Base-by-base conservation (phyloP, 2,329 filamentous ascomycete species). In the Diaporthe sp. region DNA sequence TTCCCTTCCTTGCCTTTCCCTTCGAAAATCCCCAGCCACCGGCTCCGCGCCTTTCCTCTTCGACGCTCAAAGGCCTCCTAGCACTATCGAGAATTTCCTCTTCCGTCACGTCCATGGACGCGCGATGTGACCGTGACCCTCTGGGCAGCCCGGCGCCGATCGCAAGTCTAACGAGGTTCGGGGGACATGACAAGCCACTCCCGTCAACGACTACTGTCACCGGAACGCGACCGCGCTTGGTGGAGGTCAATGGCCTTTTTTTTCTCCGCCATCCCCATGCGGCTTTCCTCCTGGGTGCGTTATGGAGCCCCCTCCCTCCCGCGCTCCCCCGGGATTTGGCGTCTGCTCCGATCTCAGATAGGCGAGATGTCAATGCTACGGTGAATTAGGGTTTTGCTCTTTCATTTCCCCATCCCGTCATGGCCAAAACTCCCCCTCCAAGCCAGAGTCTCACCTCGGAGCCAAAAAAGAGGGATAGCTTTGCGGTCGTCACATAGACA, bases 281-380 rank as follows among this genome's bases (percentile, higher is more conserved):
- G 64, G 64, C 64, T 68, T 28, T 30, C 64, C 64, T 54, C 35
- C 35, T 40, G 55, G 22, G 45, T n/a, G 28, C 28, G 60, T 45
- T 13, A 67, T 50, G 64, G 64, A 38, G 30, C 30, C 30, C 30
- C 33, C n/a, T n/a, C 38, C 8, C 22, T 58, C 40, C 60, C 60
- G 60, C 60, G 9, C 40, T 40, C 25, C 64, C 64, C 64, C 45
- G 45, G 30, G 8, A 38, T 67, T 33, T 67, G 64, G 64, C 64
- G 47, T 67, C 22, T 67, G 64, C 64, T 30, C 47, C 64, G 64
- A 68, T 68, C 64, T 68, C 64, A 68, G 64, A 68, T 68, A 54
- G 64, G 64, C 64, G 64, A 68, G 45, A 54, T 54, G 22, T 68
- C 47, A 68, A 68, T 68, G 64, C 64, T 68, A 68, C 64, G 22